Conservation (phyloP, 345 rosid species). For the Lepidium aucheri region DNA sequence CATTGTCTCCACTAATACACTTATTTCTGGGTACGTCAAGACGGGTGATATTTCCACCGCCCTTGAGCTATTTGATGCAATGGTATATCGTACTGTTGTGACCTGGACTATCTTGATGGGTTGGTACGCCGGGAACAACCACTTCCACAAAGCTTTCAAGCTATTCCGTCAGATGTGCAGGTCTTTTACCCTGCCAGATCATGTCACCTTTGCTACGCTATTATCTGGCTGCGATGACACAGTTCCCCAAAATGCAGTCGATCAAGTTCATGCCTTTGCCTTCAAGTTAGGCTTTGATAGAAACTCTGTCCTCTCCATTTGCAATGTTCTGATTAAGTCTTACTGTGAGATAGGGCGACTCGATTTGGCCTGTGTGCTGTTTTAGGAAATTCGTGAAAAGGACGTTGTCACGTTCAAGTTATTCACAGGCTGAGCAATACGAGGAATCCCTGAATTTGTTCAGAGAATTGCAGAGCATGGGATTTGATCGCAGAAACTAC, state of each 20-base stretch:
- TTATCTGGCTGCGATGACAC: constrained; percentile 50
- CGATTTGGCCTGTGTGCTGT: constrained; percentile 43
- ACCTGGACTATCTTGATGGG: constrained; percentile 89
- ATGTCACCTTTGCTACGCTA: constrained; percentile 64
- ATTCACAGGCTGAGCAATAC: constrained; percentile 51
- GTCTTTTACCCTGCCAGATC: constrained; percentile 40
- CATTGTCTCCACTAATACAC: constrained; percentile 50
- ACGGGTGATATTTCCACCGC: constrained; percentile 45
- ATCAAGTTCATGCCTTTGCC: constrained; percentile 51
- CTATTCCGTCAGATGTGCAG: constrained; percentile 52
- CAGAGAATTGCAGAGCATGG: constrained; percentile 36
- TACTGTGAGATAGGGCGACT: constrained; percentile 50
- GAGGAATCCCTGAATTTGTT: constrained; percentile 45
- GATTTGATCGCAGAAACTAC: constrained; percentile 53
- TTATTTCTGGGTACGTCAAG: constrained; percentile 62
- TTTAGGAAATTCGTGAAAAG: constrained; percentile 37
- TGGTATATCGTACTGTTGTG: constrained; percentile 49
- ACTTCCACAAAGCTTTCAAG: constrained; percentile 43
- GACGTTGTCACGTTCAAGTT: constrained; percentile 65
- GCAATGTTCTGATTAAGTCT: constrained; percentile 68
- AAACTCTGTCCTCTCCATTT: constrained; percentile 29
- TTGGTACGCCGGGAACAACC: constrained; percentile 41
- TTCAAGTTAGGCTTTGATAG: constrained; percentile 44
- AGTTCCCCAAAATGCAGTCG: constrained; percentile 20
- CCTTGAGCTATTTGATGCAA: constrained; percentile 43